These are phyloP conservation scores for Suhomyces choctaworum DNA, from an alignment of 1,139 yeast species.

Conservation along the genomic window DNA sequence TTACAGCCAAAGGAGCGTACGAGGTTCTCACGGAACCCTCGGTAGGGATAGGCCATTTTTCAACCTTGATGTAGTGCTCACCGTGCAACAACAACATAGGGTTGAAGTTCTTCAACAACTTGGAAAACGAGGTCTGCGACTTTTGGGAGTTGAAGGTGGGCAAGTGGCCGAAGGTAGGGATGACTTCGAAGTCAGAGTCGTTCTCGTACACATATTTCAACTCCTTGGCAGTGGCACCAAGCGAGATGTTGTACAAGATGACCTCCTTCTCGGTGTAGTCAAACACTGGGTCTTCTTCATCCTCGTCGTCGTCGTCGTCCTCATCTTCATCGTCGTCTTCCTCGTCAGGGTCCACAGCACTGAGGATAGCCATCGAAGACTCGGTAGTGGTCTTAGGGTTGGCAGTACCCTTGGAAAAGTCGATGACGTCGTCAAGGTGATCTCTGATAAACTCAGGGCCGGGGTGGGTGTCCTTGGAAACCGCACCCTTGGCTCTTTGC, in stretches of 20 bases:
- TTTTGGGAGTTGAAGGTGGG: constrained; percentile 60
- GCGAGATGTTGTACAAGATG: constrained; percentile 83
- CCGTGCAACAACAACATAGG: constrained; percentile 92
- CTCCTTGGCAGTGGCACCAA: constrained; percentile 82
- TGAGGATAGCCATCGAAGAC: constrained; percentile 74
- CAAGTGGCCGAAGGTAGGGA: constrained; percentile 91
- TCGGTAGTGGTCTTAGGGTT: constrained; percentile 70
- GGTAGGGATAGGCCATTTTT: constrained; percentile 79
- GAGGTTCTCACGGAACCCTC: constrained; percentile 63
- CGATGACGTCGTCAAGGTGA: constrained; percentile 63
- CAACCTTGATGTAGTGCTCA: constrained; percentile 85
- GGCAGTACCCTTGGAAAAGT: constrained; percentile 62
- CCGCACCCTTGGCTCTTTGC: constrained; percentile 90
- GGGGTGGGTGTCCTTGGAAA: constrained; percentile 51
- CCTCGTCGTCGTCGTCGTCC: constrained; percentile 52
- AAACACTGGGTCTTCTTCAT: constrained; percentile 48
- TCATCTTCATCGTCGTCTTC: constrained; percentile 51
- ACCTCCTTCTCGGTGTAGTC: constrained; percentile 67
- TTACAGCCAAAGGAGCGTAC: constrained; percentile 66
- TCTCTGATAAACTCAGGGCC: constrained; percentile 73
- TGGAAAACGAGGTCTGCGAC: constrained; percentile 53
- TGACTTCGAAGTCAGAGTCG: constrained; percentile 75
- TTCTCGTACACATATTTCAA: constrained; percentile 80
- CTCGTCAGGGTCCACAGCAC: constrained; percentile 55
- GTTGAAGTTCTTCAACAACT: constrained; percentile 75